Percentiles rank a stretch among this genome's conserved stretches.
Evolutionary conservation across 805 yeast species (phyloP).

Genomic region (Candida lessepsii): DNA sequence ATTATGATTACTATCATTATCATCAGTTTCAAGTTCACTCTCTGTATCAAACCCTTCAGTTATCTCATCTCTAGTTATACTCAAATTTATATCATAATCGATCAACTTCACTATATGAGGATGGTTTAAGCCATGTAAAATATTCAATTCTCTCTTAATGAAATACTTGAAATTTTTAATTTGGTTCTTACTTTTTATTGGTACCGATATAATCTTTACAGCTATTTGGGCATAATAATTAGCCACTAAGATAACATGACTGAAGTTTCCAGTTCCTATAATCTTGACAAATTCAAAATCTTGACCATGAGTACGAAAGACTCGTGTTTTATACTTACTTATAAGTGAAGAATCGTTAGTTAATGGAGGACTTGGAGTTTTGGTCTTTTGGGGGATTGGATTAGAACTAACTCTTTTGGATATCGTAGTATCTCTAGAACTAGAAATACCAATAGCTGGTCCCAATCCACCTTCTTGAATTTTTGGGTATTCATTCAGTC

Average conservation of each 20-base stretch:
- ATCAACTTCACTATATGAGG: slow-evolving; percentile 68
- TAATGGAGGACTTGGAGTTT: slow-evolving; percentile 11
- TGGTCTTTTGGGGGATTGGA: slow-evolving; percentile 18
- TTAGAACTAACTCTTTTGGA: slow-evolving; percentile 22
- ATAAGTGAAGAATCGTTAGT: not conserved
- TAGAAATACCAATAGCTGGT: not conserved
- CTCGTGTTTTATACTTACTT: slow-evolving; percentile 1
- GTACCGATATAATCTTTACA: slow-evolving; percentile 59
- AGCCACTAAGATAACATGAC: slow-evolving; percentile 56
- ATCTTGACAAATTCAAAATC: slow-evolving; percentile 19
- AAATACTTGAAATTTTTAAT: slow-evolving; percentile 33
- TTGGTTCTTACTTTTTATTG: slow-evolving; percentile 25
- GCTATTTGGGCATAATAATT: slow-evolving; percentile 48
- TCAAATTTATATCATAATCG: slow-evolving; percentile 44
- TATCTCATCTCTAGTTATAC: slow-evolving; percentile 25
- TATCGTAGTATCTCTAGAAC: slow-evolving; percentile 4
- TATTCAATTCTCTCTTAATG: slow-evolving; percentile 64
- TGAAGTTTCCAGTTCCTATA: slow-evolving; percentile 69
- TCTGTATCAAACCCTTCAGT: slow-evolving; percentile 18
- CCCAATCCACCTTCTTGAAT: slow-evolving; percentile 1
- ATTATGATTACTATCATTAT: not conserved
- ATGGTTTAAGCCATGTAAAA: slow-evolving; percentile 53
- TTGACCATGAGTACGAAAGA: not conserved
- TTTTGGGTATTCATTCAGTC: not conserved
- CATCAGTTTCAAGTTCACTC: slow-evolving; percentile 12